Conservation (phyloP, 352 stramenopile species). For the Pythium sp. region DNA sequence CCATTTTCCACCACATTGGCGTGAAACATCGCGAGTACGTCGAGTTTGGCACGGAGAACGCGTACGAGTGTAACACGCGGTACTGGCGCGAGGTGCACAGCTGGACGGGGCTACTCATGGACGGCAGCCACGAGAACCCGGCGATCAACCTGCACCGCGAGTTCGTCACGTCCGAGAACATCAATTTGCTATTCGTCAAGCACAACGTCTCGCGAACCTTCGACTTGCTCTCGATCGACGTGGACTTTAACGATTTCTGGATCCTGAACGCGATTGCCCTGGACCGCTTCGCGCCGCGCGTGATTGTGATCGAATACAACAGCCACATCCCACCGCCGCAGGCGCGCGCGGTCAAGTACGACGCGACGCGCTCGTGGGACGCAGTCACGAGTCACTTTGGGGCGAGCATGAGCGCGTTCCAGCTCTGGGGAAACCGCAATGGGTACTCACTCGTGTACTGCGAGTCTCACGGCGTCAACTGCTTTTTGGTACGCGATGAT, state of each 20-base stretch:
- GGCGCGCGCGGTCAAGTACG: conserved; percentile 43
- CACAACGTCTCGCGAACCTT: conserved; percentile 43
- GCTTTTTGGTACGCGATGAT: conserved; percentile 63
- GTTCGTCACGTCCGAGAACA: conserved; percentile 61
- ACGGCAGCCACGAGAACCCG: conserved; percentile 40
- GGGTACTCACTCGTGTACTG: conserved; percentile 77
- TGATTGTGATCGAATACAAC: conserved; percentile 67
- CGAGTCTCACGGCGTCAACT: conserved; percentile 75
- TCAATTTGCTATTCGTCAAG: conserved; percentile 51
- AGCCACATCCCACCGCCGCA: conserved; percentile 48
- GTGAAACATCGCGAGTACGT: conserved; percentile 40
- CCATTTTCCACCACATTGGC: conserved; percentile 57
- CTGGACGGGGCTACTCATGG: conserved; percentile 64
- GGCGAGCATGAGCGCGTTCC: conserved; percentile 45
- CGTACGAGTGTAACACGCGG: conserved; percentile 61
- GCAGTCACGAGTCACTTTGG: conserved; percentile 55
- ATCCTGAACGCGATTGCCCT: conserved; percentile 53
- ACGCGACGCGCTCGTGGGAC: conserved; percentile 44
- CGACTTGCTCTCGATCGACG: conserved; percentile 66
- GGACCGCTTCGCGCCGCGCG: conserved; percentile 37
- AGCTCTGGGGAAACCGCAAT: conserved; percentile 33
- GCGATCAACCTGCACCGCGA: conserved; percentile 53
- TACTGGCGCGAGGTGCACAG: conserved; percentile 37
- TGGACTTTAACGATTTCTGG: conserved; percentile 82
- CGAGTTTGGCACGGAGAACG: conserved; percentile 65